Conservation (phyloP, 225 moss, liverwort and hornwort genomes). For the Marchantia polymorpha region DNA sequence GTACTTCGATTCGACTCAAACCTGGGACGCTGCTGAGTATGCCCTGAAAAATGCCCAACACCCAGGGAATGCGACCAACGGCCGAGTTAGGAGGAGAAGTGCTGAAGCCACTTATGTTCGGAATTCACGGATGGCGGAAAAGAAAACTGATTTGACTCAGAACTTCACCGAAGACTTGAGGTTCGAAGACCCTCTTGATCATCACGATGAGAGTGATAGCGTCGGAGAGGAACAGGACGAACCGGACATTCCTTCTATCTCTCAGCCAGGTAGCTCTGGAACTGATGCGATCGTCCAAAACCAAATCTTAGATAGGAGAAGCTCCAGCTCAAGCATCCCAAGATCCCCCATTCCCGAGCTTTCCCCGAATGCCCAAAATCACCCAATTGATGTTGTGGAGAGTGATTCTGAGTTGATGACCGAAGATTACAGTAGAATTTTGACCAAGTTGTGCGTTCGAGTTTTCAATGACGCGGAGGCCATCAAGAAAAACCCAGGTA, state of each 20-base stretch:
- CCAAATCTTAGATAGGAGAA: constrained; percentile 16
- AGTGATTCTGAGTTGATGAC: constrained; percentile 28
- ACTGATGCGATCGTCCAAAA: constrained; percentile 1
- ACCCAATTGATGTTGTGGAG: not conserved
- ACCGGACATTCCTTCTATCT: not conserved
- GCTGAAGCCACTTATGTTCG: not conserved
- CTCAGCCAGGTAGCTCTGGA: not conserved
- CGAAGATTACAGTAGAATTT: constrained; percentile 23
- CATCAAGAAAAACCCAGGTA: constrained; percentile 31
- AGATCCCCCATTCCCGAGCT: not conserved
- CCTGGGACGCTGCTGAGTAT: constrained; percentile 14
- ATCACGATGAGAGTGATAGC: not conserved
- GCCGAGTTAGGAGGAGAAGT: constrained; percentile 1
- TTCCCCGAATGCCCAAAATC: not conserved
- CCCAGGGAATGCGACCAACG: not conserved
- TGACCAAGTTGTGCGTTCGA: constrained; percentile 26
- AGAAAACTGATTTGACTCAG: not conserved
- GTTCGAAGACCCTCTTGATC: not conserved
- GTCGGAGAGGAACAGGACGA: not conserved
- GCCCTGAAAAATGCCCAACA: not conserved
- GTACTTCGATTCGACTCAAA: constrained; percentile 11
- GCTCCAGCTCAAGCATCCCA: not conserved
- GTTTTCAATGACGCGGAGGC: constrained; percentile 37
- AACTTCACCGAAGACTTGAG: not conserved
- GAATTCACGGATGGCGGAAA: not conserved